Evolutionary conservation across 305 asterid genomes (phyloP), one percentile per base, ranked within the genome.

Genomic region (Stenogyne calaminthoides): DNA sequence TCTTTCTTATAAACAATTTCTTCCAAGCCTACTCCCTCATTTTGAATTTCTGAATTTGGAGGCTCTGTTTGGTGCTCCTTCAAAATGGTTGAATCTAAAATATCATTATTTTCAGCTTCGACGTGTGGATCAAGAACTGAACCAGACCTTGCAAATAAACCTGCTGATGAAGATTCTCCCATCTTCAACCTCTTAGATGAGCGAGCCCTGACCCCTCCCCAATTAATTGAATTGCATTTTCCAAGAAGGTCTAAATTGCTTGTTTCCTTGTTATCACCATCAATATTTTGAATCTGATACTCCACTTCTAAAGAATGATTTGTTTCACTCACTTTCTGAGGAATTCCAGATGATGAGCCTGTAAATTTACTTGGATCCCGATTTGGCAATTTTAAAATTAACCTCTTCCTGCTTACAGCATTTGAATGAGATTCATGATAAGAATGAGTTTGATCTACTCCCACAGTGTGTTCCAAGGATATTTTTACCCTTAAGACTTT

Each of bases 121-220:
- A 70, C 72, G 52, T 52, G 75, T 56, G 76, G 89, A 56, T 87
- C 88, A 58, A 68, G 80, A 79, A 69, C 77, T 49, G 82, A 82
- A 74, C 78, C 80, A 75, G 85, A 67, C 69, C 78, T 85, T 65
- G 84, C 73, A 54, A 73, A 75, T 72, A 82, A 73, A 70, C 73
- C 79, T 49, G 88, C 77, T 69, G 89, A 49, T 39, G 67, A 69
- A 64, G 88, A 72, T 85, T 86, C 95, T 64, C 82, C 97, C 63
- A 77, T 75, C 86, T 84, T 91, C 68, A 83, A 69, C 80, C 91
- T 93, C 84, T 95, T 95, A 57, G 96, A 78, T 62, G 96, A 81
- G 71, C 99, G 97, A 75, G 89, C 49, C 80, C 82, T 93, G 80
- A 82, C 92, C 66, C 97, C 97, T 77, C 98, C 98, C 99, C 98